A percentile compares a stretch with the other conserved stretches of the same genome.
Conservation (phyloP, 495 filamentous ascomycete genomes). For the Lepidopterella palustris region DNA sequence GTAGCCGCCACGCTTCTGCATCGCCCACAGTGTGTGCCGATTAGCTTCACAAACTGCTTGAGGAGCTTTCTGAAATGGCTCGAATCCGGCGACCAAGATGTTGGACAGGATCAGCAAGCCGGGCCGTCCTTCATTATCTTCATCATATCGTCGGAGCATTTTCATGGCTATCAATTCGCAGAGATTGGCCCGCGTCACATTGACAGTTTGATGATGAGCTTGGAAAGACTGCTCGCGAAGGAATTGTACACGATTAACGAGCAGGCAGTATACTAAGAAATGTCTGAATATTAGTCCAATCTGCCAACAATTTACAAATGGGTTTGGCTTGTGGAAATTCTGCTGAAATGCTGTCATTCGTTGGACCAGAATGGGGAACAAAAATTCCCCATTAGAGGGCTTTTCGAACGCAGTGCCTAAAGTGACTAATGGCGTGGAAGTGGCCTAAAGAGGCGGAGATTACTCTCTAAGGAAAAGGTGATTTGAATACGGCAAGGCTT, state of each 20-base stretch:
- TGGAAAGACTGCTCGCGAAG: slow-evolving; percentile 58
- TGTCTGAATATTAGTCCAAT: background rate
- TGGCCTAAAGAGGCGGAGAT: too few species aligned
- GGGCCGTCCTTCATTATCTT: slow-evolving; percentile 54
- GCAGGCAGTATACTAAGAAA: slow-evolving; percentile 55
- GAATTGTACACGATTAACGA: slow-evolving; percentile 66
- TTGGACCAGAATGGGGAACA: too few species aligned
- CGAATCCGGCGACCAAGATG: slow-evolving; percentile 65
- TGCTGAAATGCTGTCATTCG: too few species aligned
- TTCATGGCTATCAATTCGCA: slow-evolving; percentile 64
- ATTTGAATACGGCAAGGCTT: too few species aligned
- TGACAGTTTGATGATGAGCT: slow-evolving; percentile 62
- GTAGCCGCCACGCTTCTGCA: slow-evolving; percentile 43
- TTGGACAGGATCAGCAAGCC: slow-evolving; percentile 61
- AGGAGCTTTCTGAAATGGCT: slow-evolving; percentile 64
- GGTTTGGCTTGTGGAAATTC: background rate
- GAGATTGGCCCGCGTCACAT: slow-evolving; percentile 57
- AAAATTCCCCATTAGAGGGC: too few species aligned
- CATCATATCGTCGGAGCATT: slow-evolving; percentile 59
- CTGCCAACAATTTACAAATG: background rate
- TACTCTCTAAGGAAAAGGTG: too few species aligned
- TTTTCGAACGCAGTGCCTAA: too few species aligned
- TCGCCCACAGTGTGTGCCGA: slow-evolving; percentile 42
- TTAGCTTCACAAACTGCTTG: slow-evolving; percentile 48
- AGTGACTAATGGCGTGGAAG: too few species aligned